Evolutionary conservation across 441 rosid genomes (phyloP), one percentile per base, ranked within the genome.

Genomic region (Croton laevigatus): DNA sequence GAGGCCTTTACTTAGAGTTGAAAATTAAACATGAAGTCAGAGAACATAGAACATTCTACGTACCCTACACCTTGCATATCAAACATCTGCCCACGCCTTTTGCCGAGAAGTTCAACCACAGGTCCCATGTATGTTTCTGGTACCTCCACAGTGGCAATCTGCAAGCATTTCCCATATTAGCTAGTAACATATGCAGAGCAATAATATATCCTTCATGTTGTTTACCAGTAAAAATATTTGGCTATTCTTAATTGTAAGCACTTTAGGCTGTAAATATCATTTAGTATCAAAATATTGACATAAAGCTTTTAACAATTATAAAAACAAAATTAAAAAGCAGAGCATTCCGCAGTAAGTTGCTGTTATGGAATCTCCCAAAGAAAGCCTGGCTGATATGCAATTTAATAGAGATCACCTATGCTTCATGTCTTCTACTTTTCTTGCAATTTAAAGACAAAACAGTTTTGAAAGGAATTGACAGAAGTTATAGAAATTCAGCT

Each of bases 81-180:
- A 80, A 87, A 84, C 97, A 94, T 94, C 81, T 80, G 93, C 59
- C 97, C 99, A 62, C 98, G 97, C 81, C 99, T 89, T 87, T 70
- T 88, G 57, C 99, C 99, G 65, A 94, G 94, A 81, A 94, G 99
- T 81, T 94, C 99, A 81, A 94, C 97, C 65, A 92, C 99, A 78
- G 97, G 69, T n/a, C 99, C 99, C 97, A 91, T 87, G 79, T 91
- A 91, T 74, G 69, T 84, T 83, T 94, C 99, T 32, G 99, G 97
- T 69, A 94, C 97, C 82, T 94, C 99, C 76, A 94, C 99, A 9
- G 89, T 84, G 57, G 98, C 98, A 48, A 90, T 78, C 98, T 94
- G 84, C 71, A 84, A 71, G 64, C 32, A 65, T 65, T 49, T 22
- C 57, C 37, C 46, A 54, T 64, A 55, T 74, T 12, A n/a, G 58